phyloP scores from a whole-genome alignment of 495 filamentous ascomycete species.

The Trichoderma asperelloides region DNA sequence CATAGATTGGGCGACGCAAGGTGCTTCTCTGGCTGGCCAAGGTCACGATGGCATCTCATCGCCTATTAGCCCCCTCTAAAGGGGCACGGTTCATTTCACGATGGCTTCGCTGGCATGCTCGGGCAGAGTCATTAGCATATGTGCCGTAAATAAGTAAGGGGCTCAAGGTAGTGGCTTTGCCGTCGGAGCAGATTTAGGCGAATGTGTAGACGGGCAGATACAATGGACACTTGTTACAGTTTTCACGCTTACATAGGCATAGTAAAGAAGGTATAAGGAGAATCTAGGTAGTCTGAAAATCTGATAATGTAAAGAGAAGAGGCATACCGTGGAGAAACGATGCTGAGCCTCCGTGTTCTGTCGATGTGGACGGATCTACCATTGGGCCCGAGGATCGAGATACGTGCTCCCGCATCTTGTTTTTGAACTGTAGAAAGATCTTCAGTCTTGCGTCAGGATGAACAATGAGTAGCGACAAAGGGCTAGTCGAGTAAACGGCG shows the following conservation, averaged over 20 bases:
- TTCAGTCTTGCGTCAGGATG: background rate
- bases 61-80: background rate
- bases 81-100: background rate
- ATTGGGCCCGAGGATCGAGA: background rate
- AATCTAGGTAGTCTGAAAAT: background rate
- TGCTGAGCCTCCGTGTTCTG: background rate
- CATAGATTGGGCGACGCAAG: background rate
- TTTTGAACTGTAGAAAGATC: background rate
- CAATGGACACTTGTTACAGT: background rate
- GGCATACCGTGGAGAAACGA: background rate
- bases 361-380: background rate
- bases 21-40: background rate
- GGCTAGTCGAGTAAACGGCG: background rate
- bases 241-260: background rate
- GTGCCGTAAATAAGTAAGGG: background rate
- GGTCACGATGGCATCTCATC: conserved; percentile 7
- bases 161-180: background rate
- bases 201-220: background rate
- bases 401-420: background rate
- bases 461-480: background rate
- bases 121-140: conserved; percentile 3
- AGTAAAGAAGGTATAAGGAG: background rate
- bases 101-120: conserved; percentile 2
- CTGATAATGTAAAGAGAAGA: background rate
- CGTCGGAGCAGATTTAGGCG: background rate